Base-by-base conservation (phyloP, 805 yeast genomes). In the Cyberlindnera mississippiensis region DNA sequence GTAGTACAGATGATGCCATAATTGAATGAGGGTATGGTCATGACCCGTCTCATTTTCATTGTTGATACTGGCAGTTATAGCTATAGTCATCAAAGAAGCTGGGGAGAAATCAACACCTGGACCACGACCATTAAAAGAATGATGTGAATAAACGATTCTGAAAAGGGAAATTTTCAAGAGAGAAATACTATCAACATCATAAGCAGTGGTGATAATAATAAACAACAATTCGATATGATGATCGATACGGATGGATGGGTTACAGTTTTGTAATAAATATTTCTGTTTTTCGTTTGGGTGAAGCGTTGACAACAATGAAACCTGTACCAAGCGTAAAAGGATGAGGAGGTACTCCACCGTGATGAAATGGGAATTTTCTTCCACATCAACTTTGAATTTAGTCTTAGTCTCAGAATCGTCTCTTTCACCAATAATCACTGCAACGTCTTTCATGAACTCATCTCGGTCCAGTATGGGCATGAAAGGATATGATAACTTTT, bases 401-500 rank as follows among this genome's bases (percentile, higher is more conserved):
- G 65, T 44, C 38, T 49, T 45, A 15, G 47, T 15, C n/a, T 53
- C 55, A n/a, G 46, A 37, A 27, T 58, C 54, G 4, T 60, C 63
- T 14, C 50, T 49, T 6, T 59, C 46, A 28, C 80, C 84, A 18
- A 80, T 60, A 13, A 78, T 66, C 24, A 67, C 53, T 0, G 65
- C 46, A 16, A 78, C 53, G 27, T 67, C 64, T 8, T 43, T 39
- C 30, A 65, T 63, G 52, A 76, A 75, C 17, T 63, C 67, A 37
- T 48, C 62, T 56, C 81, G 85, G 55, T 80, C 82, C 22, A 82
- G 55, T 42, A 75, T 73, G 4, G 90, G 89, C 9, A 82, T 73
- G 52, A 81, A 82, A 4, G 81, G 65, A 33, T 67, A 66, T 7
- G 67, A 66, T 52, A 82, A 32, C 7, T 39, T 33, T 10, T 14